phyloP scores from a whole-genome alignment of 768 basidiomycete species.

The Jaapia argillacea region DNA sequence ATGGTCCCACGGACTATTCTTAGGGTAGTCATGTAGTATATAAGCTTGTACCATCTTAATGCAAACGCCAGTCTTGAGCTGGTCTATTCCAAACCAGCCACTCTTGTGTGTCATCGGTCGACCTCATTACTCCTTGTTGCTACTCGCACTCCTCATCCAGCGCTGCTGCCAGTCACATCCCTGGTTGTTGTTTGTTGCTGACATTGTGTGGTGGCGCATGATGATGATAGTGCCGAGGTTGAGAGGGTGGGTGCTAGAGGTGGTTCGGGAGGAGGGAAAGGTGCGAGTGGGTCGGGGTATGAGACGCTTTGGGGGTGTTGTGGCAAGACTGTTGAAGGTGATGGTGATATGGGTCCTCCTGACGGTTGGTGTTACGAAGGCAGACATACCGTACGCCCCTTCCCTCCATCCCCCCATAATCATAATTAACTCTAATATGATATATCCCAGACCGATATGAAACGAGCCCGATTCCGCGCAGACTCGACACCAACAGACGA shows the following conservation, averaged over 20 bases:
- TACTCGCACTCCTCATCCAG: too few relatives aligned
- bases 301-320: constrained; percentile 69
- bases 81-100: too few relatives aligned
- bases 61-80: too few relatives aligned
- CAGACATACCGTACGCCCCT: constrained; percentile 53
- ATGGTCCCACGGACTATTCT: too few relatives aligned
- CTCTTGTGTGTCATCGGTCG: too few relatives aligned
- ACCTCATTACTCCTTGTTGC: too few relatives aligned
- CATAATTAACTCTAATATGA: neutral
- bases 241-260: constrained; percentile 38
- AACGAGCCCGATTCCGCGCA: constrained; percentile 69
- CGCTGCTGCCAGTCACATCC: too few relatives aligned
- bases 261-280: constrained; percentile 11
- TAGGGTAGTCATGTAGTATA: too few relatives aligned
- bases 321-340: constrained; percentile 59
- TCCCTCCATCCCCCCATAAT: neutral
- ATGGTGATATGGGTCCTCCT: constrained; percentile 75
- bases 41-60: too few relatives aligned
- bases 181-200: too few relatives aligned
- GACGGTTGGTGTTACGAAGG: constrained; percentile 87
- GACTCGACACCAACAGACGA: constrained; percentile 63
- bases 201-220: constrained; percentile 60
- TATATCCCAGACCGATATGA: constrained; percentile 47
- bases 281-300: constrained; percentile 24
- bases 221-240: constrained; percentile 73